Base-by-base conservation (phyloP, 768 basidiomycete species). In the Psilocybe sp. region DNA sequence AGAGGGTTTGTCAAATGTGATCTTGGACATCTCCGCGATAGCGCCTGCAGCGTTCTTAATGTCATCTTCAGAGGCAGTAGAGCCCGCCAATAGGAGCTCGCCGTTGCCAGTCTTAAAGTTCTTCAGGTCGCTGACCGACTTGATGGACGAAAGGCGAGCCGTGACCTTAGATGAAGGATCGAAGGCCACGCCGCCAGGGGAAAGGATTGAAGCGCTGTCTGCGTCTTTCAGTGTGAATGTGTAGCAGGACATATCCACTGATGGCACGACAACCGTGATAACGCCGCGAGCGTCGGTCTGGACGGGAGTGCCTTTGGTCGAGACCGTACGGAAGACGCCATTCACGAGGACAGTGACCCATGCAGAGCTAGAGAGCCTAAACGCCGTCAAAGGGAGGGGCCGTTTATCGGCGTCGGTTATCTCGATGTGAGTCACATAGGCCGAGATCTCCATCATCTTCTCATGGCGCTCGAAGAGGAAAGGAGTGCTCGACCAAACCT, bases 391-490 rank as follows among this genome's bases (percentile, higher is more conserved):
- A 14, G 23, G 13, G 28, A 44, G 18, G 15, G 43, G 43, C 23
- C 15, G 12, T 5, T 28, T 28, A 20, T 23, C 43, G 3, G 43
- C 43, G 43, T 44, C 43, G 18, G 23, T 44, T 4, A 44, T 32
- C 33, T 44, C 43, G 43, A 44, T 44, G n/a, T 44, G 43, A 8
- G 43, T 19, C 12, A 44, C 43, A 16, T 28, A 44, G 15, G 43
- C 43, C 15, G 16, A 28, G 28, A 44, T 28, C 23, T 44, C 20
- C 20, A 20, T 28, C 18, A 23, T 14, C 28, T 44, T 31, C 16
- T 16, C 43, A 4, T 16, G 16, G 20, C 28, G 23, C 28, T 44
- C 43, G 43, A 44, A 15, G 18, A 44, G 16, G 16, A 44, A 28
- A 2, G 43, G 43, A 32, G 28, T 16, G 10, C 23, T 12, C 12